These are phyloP conservation scores for Mycosarcoma maydis DNA, from an alignment of 1,284 basidiomycete genomes.

Conservation along the genomic window DNA sequence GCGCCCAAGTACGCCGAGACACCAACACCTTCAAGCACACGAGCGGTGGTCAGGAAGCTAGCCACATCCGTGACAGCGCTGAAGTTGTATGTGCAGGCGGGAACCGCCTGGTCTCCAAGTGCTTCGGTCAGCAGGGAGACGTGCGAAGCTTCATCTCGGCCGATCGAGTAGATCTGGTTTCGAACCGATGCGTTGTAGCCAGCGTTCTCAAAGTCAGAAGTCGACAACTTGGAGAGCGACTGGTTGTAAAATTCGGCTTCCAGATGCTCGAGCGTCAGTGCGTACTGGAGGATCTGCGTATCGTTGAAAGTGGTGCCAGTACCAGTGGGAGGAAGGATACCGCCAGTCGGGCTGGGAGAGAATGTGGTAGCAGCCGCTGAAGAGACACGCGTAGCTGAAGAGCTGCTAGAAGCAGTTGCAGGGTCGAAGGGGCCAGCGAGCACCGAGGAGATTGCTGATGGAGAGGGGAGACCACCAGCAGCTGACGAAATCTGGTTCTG, in stretches of 20 bases:
- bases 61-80: conserved; percentile 28
- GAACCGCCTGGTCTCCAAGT: conserved; percentile 32
- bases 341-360: not conserved
- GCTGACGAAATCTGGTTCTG: conserved; percentile 6
- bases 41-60: conserved; percentile 50
- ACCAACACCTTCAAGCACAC: conserved; percentile 50
- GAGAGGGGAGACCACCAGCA: conserved; percentile 4
- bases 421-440: not conserved
- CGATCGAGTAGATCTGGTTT: conserved; percentile 50
- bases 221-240: conserved; percentile 36
- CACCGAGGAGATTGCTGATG: not conserved
- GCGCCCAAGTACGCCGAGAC: conserved; percentile 38
- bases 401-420: not conserved
- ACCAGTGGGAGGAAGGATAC: conserved; percentile 1
- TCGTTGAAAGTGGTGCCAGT: conserved; percentile 29
- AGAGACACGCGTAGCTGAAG: not conserved
- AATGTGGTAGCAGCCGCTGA: not conserved
- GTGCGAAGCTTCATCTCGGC: conserved; percentile 40
- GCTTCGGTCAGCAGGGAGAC: conserved; percentile 31
- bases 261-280: conserved; percentile 58
- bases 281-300: conserved; percentile 53
- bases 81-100: conserved; percentile 49
- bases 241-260: conserved; percentile 54
- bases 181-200: conserved; percentile 45
- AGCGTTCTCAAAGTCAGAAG: conserved; percentile 28